These are phyloP conservation scores for Puccinia novopanici DNA, from an alignment of 1,284 basidiomycete genomes.

Conservation along the genomic window DNA sequence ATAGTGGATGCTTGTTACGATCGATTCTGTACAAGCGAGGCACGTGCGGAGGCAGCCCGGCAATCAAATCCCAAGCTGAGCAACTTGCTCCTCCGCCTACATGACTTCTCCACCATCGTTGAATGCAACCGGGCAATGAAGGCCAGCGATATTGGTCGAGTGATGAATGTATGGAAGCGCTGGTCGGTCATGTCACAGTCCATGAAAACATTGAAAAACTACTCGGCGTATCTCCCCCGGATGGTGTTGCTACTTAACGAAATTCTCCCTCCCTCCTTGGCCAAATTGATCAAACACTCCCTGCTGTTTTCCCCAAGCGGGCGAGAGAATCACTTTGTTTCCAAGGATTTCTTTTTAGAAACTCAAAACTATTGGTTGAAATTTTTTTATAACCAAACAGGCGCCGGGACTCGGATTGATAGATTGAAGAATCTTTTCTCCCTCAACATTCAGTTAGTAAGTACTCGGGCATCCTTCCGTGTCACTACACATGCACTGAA, in stretches of 20 bases:
- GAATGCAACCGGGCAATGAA: background rate
- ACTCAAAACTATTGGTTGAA: conserved; percentile 26
- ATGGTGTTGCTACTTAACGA: background rate
- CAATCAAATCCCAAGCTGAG: background rate
- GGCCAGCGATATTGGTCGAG: background rate
- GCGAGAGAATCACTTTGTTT: background rate
- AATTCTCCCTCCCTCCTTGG: background rate
- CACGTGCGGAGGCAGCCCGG: background rate
- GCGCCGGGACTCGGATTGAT: too few species aligned
- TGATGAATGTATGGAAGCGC: conserved; percentile 11
- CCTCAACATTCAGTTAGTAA: too few species aligned
- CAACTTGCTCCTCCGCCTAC: background rate
- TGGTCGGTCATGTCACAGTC: conserved; percentile 13
- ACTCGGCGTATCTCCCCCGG: background rate
- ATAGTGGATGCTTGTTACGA: background rate
- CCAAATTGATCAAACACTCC: conserved; percentile 9
- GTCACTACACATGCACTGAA: too few species aligned
- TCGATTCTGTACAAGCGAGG: background rate
- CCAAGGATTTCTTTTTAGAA: conserved; percentile 36
- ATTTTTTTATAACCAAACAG: conserved; percentile 29
- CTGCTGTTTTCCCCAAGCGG: conserved; percentile 20
- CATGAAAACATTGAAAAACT: background rate
- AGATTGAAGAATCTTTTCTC: too few species aligned
- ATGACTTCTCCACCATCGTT: conserved; percentile 8
- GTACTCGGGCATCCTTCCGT: too few species aligned